Evolutionary conservation across 345 rosid genomes (phyloP).

Genomic region (Lumnitzera racemosa): DNA sequence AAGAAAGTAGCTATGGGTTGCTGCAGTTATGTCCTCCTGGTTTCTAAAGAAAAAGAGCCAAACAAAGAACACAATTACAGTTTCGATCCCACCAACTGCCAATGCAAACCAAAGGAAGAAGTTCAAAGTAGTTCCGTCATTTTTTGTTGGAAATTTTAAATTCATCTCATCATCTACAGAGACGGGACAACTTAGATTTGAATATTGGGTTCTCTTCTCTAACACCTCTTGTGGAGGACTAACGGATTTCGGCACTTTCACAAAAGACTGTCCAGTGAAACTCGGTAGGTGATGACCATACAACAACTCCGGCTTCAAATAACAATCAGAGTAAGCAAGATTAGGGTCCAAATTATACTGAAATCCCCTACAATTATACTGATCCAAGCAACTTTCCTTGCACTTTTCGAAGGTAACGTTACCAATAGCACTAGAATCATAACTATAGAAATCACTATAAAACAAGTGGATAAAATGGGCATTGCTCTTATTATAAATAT

Average conservation of each 20-base stretch:
- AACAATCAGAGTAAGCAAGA: background rate
- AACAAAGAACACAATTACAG: slow-evolving; percentile 4
- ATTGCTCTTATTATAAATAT: background rate
- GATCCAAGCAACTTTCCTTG: background rate
- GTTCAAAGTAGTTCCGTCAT: slow-evolving; percentile 1
- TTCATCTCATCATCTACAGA: background rate
- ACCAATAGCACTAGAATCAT: background rate
- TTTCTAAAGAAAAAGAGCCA: slow-evolving; percentile 10
- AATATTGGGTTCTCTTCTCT: background rate
- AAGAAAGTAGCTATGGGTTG: slow-evolving; percentile 1
- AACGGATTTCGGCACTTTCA: slow-evolving; percentile 6
- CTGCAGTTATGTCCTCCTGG: slow-evolving; percentile 6
- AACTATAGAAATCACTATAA: background rate
- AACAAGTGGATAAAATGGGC: background rate
- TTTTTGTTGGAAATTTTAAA: slow-evolving; percentile 2
- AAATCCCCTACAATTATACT: background rate
- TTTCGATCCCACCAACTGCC: slow-evolving; percentile 13
- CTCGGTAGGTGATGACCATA: slow-evolving; percentile 8
- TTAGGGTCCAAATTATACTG: background rate
- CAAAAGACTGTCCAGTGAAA: background rate
- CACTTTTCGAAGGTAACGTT: background rate
- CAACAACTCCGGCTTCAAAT: slow-evolving; percentile 4
- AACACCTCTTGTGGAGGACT: background rate
- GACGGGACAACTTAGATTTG: background rate
- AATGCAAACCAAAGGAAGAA: slow-evolving; percentile 19